Evolutionary conservation across 768 basidiomycete genomes (phyloP), one percentile per base, ranked within the genome.

Genomic region (Kwoniella shandongensis): DNA sequence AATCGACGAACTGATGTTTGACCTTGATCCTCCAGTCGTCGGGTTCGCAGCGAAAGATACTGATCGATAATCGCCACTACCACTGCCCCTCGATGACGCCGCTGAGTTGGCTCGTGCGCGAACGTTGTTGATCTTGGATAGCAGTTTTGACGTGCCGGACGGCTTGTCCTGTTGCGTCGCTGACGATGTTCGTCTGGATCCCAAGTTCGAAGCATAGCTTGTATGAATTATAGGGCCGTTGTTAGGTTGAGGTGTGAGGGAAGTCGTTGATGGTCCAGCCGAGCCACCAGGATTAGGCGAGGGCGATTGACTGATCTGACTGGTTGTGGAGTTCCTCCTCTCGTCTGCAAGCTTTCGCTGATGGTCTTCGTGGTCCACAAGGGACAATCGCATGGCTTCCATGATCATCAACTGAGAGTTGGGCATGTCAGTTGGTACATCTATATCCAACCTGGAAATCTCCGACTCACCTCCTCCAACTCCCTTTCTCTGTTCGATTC

Each of bases 321-420:
- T 46, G 18, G 35, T 57, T 7, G 47, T 47, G n/a, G 44, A 27
- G 18, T 47, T 42, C 7, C 47, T 41, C 32, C 57, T 36, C 35
- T 76, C 74, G 52, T 76, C 79, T 57, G 78, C 77, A 17, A 69
- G 54, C 51, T 78, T 77, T 67, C 85, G 82, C 72, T 91, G 90
- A 53, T 91, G 88, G 69, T 91, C 91, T 77, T 97, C 93, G 69
- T 98, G 92, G 56, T 98, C 94, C 45, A 96, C 74, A 63, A 97
- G 80, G 25, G 91, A 96, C 55, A 96, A 79, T 52, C 94, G 85
- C 92, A 99, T 98, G 4, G 96, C 96, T 78, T 98, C 96, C 89
- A 93, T 93, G 52, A 99, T 80, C 94, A 98, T 97, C 41, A 99
- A 79, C 91, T 99, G 62, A 20, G 41, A 35, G 27, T 53, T n/a